These are phyloP conservation scores for Exophiala sideris DNA, from an alignment of 2,329 filamentous ascomycete genomes.

Conservation along the genomic window DNA sequence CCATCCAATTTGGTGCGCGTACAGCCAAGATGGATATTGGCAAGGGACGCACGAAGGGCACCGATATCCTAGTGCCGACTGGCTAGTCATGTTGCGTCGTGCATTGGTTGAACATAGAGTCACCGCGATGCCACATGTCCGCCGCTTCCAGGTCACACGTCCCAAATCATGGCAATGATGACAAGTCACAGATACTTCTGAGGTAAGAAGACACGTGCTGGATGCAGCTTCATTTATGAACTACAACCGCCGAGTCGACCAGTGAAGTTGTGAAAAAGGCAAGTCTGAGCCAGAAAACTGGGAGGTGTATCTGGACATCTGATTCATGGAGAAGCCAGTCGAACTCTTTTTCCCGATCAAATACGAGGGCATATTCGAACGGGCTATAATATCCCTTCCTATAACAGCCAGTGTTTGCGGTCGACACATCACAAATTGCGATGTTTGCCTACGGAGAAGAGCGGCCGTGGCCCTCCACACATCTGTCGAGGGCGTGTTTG, in stretches of 20 bases:
- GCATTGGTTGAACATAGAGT: too few species aligned
- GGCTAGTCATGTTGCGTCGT: neutral
- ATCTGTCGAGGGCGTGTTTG: neutral
- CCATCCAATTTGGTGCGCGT: conserved; percentile 78
- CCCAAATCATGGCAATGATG: conserved; percentile 24
- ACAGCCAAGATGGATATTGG: conserved; percentile 73
- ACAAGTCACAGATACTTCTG: conserved; percentile 67
- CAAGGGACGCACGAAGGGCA: conserved; percentile 62
- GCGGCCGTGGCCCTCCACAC: conserved; percentile 1
- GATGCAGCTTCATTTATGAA: conserved; percentile 29
- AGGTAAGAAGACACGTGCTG: conserved; percentile 44
- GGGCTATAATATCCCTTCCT: neutral
- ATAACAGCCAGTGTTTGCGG: neutral
- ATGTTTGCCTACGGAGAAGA: conserved; percentile 15
- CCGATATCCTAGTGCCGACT: conserved; percentile 45
- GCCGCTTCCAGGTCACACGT: too few species aligned
- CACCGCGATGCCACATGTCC: too few species aligned
- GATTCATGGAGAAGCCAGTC: neutral
- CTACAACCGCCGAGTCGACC: conserved; percentile 18
- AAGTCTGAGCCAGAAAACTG: conserved; percentile 29
- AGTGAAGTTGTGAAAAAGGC: conserved; percentile 30
- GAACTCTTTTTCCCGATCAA: neutral
- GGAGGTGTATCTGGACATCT: neutral
- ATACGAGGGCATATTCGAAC: too few species aligned
- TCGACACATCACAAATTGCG: neutral